These are phyloP conservation scores for Triticum dicoccoides DNA, from an alignment of 176 grass and related monocot genomes.

Conservation along the genomic window DNA sequence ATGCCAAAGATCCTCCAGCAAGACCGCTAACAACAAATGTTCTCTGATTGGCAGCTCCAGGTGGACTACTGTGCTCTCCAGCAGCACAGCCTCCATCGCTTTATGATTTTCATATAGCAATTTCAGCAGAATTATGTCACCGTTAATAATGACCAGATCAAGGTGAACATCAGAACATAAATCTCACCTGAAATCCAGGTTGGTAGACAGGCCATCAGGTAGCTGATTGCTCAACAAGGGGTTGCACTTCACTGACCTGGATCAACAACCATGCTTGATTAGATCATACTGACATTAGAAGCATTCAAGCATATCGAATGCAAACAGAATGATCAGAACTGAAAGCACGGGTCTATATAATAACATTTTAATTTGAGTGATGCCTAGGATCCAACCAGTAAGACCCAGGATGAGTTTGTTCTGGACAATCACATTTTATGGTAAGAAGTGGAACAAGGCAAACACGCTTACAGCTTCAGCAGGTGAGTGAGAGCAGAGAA, in stretches of 20 bases:
- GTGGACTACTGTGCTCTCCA: slow-evolving; percentile 31
- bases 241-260: slow-evolving; percentile 65
- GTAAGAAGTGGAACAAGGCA: neutral
- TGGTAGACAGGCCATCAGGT: slow-evolving; percentile 37
- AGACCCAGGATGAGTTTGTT: no score
- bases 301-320: slow-evolving; percentile 7
- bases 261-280: slow-evolving; percentile 5
- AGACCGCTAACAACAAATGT: slow-evolving; percentile 37
- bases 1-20: slow-evolving; percentile 65
- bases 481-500: slow-evolving; percentile 45
- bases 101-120: slow-evolving; percentile 26
- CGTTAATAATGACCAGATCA: neutral
- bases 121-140: slow-evolving; percentile 8
- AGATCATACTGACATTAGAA: neutral
- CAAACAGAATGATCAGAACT: neutral
- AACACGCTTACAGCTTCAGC: slow-evolving; percentile 47
- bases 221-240: slow-evolving; percentile 38
- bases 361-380: no score
- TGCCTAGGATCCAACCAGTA: no score
- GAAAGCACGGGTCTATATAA: neutral
- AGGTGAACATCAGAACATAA: slow-evolving; percentile 20
- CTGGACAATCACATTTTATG: no score
- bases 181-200: slow-evolving; percentile 44
- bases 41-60: slow-evolving; percentile 22
- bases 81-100: slow-evolving; percentile 42